phyloP scores from a whole-genome alignment of 2,329 filamentous ascomycete genomes.

The Pezicula radicicola region DNA sequence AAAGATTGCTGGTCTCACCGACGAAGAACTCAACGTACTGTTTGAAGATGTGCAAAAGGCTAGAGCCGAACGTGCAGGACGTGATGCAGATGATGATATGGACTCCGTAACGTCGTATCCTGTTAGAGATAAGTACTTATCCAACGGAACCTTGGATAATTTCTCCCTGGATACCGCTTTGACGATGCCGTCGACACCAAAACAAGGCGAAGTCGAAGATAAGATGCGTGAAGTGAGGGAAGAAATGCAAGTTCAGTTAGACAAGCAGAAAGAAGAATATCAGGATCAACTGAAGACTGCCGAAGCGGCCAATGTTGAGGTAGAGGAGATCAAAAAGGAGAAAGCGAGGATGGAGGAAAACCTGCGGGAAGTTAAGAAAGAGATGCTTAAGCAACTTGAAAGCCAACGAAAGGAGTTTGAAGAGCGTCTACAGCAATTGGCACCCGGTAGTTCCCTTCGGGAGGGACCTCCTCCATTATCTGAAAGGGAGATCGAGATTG shows the following conservation, averaged over 20 bases:
- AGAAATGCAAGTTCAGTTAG: slow-evolving; percentile 78
- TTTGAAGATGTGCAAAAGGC: slow-evolving; percentile 93
- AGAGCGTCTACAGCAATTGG: slow-evolving; percentile 75
- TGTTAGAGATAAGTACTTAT: slow-evolving; percentile 91
- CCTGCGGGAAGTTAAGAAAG: slow-evolving; percentile 73
- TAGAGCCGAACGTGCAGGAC: slow-evolving; percentile 70
- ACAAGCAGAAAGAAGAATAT: slow-evolving; percentile 81
- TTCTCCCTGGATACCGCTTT: slow-evolving; percentile 92
- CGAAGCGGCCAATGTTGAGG: slow-evolving; percentile 71
- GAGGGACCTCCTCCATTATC: slow-evolving; percentile 44
- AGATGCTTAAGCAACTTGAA: slow-evolving; percentile 84
- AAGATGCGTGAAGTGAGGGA: slow-evolving; percentile 72
- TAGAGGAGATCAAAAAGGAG: slow-evolving; percentile 80
- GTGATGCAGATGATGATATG: slow-evolving; percentile 83
- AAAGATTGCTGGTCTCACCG: slow-evolving; percentile 83
- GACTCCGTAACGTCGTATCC: slow-evolving; percentile 89
- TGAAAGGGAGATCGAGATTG: slow-evolving; percentile 68
- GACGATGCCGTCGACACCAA: slow-evolving; percentile 92
- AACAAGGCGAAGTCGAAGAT: slow-evolving; percentile 72
- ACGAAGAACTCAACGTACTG: slow-evolving; percentile 89
- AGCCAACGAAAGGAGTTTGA: slow-evolving; percentile 83
- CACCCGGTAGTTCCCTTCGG: slow-evolving; percentile 58
- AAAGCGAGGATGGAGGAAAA: slow-evolving; percentile 83
- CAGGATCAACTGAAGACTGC: slow-evolving; percentile 73
- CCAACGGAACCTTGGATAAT: slow-evolving; percentile 90